Percentiles rank a stretch among this genome's conserved stretches.
Conservation (phyloP, 148 eudicot species). For the Amaranthus cruentus region DNA sequence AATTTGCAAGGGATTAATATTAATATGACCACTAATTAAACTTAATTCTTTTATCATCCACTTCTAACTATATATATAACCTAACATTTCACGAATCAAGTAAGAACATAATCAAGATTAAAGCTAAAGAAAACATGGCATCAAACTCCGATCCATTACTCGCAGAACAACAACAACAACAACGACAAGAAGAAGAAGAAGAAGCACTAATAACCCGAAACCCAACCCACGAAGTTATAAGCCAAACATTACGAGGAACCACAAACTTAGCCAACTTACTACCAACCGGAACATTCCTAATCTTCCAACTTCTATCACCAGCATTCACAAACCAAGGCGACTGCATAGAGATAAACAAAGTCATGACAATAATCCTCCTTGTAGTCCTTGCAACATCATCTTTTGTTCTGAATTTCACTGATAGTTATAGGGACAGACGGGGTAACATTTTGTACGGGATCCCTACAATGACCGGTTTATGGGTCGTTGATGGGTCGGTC, state of each 20-base stretch:
- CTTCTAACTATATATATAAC: no score
- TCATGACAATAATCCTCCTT: slow-evolving; percentile 41
- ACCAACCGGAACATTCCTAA: slow-evolving; percentile 64
- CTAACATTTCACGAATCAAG: no score
- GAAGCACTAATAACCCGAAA: slow-evolving; percentile 39
- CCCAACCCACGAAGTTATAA: slow-evolving; percentile 40
- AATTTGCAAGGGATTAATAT: no score
- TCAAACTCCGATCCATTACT: background rate
- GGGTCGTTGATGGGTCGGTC: slow-evolving; percentile 61
- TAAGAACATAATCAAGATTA: background rate
- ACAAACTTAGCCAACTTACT: slow-evolving; percentile 62
- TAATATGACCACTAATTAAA: no score
- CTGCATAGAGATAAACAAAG: slow-evolving; percentile 35
- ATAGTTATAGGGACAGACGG: slow-evolving; percentile 53
- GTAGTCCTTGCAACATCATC: slow-evolving; percentile 45
- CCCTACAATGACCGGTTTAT: slow-evolving; percentile 47
- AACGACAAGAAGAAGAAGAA: slow-evolving; percentile 17
- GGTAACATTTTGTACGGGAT: slow-evolving; percentile 53
- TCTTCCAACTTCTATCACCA: slow-evolving; percentile 64
- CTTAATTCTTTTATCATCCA: no score
- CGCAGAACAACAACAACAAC: background rate
- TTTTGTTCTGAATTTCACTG: slow-evolving; percentile 55
- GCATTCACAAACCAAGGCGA: slow-evolving; percentile 56
- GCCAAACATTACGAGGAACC: slow-evolving; percentile 60
- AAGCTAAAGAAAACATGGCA: background rate